phyloP scores from a whole-genome alignment of 1,284 basidiomycete species.

The Phylloboletellus chloephorus region DNA sequence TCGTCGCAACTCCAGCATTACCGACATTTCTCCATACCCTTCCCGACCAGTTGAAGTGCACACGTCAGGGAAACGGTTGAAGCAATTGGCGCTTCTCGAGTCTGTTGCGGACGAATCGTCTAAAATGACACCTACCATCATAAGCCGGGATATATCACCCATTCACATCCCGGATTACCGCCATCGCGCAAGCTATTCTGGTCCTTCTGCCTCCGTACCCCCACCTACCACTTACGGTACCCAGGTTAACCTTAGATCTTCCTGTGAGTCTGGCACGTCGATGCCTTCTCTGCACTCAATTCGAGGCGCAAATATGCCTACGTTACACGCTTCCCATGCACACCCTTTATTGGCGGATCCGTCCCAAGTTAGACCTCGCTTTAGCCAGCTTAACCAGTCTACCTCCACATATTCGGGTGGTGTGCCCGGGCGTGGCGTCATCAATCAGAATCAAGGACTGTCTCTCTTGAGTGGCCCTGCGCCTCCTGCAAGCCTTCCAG shows the following conservation, averaged over 20 bases:
- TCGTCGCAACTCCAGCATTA: constrained; percentile 39
- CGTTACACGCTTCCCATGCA: constrained; percentile 8
- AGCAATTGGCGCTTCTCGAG: constrained; percentile 71
- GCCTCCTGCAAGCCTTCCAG: constrained; percentile 9
- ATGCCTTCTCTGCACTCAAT: constrained; percentile 5
- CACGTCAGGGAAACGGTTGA: constrained; percentile 55
- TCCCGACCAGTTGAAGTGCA: constrained; percentile 44
- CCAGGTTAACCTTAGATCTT: constrained; percentile 8
- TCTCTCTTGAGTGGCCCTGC: constrained; percentile 31
- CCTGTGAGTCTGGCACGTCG: constrained; percentile 11
- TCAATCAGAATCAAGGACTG: constrained; percentile 46
- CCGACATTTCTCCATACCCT: constrained; percentile 63
- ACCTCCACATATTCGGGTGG: constrained; percentile 27
- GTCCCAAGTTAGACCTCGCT: constrained; percentile 54
- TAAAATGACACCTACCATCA: constrained; percentile 47
- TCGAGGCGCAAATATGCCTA: constrained; percentile 15
- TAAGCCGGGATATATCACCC: constrained; percentile 32
- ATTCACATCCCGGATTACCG: constrained; percentile 4
- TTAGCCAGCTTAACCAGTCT: constrained; percentile 47
- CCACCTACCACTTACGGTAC: constrained; percentile 12
- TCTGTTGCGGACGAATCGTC: constrained; percentile 67
- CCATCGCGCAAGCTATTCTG: constrained; percentile 3
- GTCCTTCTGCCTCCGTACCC: constrained; percentile 21
- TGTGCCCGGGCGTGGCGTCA: constrained; percentile 2
- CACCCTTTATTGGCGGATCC: constrained; percentile 33